These are phyloP conservation scores for Pythium rhizo-oryzae DNA, from an alignment of 352 stramenopile genomes.

Conservation along the genomic window DNA sequence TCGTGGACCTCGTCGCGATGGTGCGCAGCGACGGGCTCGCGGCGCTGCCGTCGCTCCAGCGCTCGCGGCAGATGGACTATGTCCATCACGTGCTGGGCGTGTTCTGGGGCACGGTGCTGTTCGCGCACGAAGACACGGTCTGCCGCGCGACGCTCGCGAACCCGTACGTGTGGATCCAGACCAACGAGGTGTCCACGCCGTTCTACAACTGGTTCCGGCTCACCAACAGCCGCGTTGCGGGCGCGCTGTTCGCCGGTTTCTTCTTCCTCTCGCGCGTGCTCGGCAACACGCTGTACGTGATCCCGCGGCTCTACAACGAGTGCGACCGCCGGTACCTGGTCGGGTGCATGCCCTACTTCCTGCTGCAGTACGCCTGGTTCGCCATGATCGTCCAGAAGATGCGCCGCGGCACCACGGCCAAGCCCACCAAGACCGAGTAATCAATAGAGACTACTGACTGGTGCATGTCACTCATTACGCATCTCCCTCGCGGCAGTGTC, in stretches of 20 bases:
- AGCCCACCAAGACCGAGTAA: slow-evolving; percentile 5
- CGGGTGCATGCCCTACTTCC: slow-evolving; percentile 65
- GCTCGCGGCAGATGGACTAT: slow-evolving; percentile 73
- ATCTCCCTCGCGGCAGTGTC: background rate
- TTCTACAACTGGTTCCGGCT: slow-evolving; percentile 87
- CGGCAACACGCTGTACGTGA: slow-evolving; percentile 72
- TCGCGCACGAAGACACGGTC: slow-evolving; percentile 56
- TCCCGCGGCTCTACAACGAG: slow-evolving; percentile 42
- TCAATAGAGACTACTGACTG: background rate
- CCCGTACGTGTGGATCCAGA: slow-evolving; percentile 84
- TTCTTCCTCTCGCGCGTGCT: slow-evolving; percentile 76
- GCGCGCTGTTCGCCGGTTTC: slow-evolving; percentile 51
- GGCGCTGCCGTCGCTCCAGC: slow-evolving; percentile 40
- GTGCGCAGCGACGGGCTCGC: slow-evolving; percentile 46
- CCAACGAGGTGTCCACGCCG: slow-evolving; percentile 77
- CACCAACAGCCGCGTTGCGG: slow-evolving; percentile 57
- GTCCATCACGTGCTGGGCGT: slow-evolving; percentile 66
- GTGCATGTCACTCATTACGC: background rate
- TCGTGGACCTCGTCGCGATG: slow-evolving; percentile 74
- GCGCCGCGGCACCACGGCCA: slow-evolving; percentile 7
- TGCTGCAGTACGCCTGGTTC: slow-evolving; percentile 79
- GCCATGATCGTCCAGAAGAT: slow-evolving; percentile 73
- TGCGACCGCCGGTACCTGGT: slow-evolving; percentile 62
- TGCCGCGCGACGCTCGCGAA: slow-evolving; percentile 59
- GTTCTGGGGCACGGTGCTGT: slow-evolving; percentile 65